These are phyloP conservation scores for Fusarium haematococcum DNA, from an alignment of 2,329 filamentous ascomycete genomes.

Conservation along the genomic window DNA sequence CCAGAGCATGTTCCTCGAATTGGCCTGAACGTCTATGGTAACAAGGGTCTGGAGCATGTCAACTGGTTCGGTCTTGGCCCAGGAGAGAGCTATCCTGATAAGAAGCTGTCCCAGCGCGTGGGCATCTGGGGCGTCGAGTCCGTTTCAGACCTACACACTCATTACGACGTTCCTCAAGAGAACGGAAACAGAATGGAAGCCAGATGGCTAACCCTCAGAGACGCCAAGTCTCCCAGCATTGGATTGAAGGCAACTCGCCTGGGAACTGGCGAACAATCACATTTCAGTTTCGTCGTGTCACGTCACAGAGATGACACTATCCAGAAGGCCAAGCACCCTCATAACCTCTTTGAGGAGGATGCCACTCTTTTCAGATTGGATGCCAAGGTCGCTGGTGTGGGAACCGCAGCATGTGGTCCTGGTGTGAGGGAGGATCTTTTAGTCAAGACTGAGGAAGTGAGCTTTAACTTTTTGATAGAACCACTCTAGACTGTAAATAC, in stretches of 20 bases:
- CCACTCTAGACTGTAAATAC: conserved; percentile 16
- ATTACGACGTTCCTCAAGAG: conserved; percentile 77
- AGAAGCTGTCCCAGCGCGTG: conserved; percentile 65
- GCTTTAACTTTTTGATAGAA: conserved; percentile 58
- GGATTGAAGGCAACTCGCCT: conserved; percentile 39
- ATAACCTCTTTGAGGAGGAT: conserved; percentile 67
- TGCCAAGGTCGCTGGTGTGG: conserved; percentile 61
- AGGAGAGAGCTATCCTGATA: conserved; percentile 74
- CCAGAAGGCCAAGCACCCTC: conserved; percentile 71
- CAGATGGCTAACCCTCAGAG: conserved; percentile 62
- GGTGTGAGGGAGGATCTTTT: conserved; percentile 59
- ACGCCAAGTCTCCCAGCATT: conserved; percentile 21
- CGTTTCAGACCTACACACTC: conserved; percentile 64
- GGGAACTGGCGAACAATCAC: conserved; percentile 13
- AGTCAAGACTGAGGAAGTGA: conserved; percentile 55
- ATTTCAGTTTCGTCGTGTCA: conserved; percentile 66
- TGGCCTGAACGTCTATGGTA: conserved; percentile 68
- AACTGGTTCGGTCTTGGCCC: conserved; percentile 73
- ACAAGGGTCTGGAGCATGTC: conserved; percentile 58
- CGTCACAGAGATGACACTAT: conserved; percentile 65
- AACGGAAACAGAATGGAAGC: conserved; percentile 72
- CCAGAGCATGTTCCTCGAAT: conserved; percentile 70
- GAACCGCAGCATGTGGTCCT: conserved; percentile 62
- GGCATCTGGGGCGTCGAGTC: conserved; percentile 58
- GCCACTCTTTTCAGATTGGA: conserved; percentile 58